Percentiles rank a stretch among this genome's conserved stretches.
Conservation (phyloP, 2,329 filamentous ascomycete species). For the Fusarium oxysporum region DNA sequence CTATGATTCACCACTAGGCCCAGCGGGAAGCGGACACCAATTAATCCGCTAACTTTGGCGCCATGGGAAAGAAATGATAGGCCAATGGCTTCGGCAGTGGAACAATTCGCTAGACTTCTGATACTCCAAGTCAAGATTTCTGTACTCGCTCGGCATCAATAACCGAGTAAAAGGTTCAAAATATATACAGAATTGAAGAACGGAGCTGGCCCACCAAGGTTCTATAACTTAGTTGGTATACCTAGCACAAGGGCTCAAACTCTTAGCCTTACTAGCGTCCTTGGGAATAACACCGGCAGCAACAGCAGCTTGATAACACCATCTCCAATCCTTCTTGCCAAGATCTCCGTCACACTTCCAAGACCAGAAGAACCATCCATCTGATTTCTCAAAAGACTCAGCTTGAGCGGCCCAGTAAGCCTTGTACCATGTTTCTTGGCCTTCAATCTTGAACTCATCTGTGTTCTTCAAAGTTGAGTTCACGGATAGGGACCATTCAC, state of each 20-base stretch:
- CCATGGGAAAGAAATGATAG: background rate
- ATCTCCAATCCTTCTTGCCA: constrained; percentile 55
- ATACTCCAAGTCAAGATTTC: background rate
- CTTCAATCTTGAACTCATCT: constrained; percentile 55
- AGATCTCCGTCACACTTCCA: constrained; percentile 64
- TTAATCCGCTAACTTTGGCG: background rate
- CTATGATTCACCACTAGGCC: background rate
- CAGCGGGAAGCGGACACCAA: background rate
- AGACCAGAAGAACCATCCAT: constrained; percentile 70
- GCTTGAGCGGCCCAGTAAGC: constrained; percentile 69
- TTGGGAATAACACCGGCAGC: constrained; percentile 43
- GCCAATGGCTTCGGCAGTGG: background rate
- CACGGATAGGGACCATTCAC: constrained; percentile 68
- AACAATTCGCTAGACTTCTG: background rate
- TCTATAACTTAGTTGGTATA: background rate
- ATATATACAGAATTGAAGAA: background rate
- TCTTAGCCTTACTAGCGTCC: constrained; percentile 35
- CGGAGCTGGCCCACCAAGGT: background rate
- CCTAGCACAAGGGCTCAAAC: constrained; percentile 13
- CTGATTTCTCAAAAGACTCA: constrained; percentile 63
- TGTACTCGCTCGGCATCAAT: background rate
- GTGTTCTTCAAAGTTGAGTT: constrained; percentile 60
- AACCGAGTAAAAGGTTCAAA: background rate
- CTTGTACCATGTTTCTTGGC: constrained; percentile 63
- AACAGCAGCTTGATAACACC: constrained; percentile 57